phyloP scores from a whole-genome alignment of 495 filamentous ascomycete genomes.

The Pyrenula aspistea region DNA sequence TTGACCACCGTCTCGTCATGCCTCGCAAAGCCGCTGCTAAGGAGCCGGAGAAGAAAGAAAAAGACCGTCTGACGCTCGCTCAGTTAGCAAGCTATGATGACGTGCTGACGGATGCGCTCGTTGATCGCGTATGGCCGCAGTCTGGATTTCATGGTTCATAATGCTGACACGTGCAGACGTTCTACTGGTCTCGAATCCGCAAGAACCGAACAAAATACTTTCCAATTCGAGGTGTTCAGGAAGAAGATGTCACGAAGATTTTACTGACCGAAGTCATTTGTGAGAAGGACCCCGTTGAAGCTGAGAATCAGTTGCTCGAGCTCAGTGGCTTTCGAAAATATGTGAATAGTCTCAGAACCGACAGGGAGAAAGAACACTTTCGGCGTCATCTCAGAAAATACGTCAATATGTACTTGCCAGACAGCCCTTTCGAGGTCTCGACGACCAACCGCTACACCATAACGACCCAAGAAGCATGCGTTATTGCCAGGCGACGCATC shows the following conservation, averaged over 20 bases:
- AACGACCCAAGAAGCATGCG: slow-evolving; percentile 69
- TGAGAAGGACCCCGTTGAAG: slow-evolving; percentile 52
- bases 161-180: slow-evolving; percentile 47
- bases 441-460: slow-evolving; percentile 97
- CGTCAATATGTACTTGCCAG: slow-evolving; percentile 81
- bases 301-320: slow-evolving; percentile 59
- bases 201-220: slow-evolving; percentile 88
- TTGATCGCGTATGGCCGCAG: slow-evolving; percentile 68
- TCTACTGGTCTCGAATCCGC: slow-evolving; percentile 89
- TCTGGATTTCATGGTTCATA: background rate
- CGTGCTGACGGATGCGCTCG: slow-evolving; percentile 85
- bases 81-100: slow-evolving; percentile 93
- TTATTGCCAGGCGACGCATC: slow-evolving; percentile 71
- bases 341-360: slow-evolving; percentile 46
- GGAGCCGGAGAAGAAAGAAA: background rate
- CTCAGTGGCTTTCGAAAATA: slow-evolving; percentile 67
- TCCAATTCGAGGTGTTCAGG: slow-evolving; percentile 64
- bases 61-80: slow-evolving; percentile 63
- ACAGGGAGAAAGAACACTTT: slow-evolving; percentile 82
- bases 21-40: background rate
- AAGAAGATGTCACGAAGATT: slow-evolving; percentile 69
- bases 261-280: slow-evolving; percentile 67
- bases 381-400: slow-evolving; percentile 78
- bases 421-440: slow-evolving; percentile 86
- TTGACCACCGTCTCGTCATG: no score